Percentiles rank a stretch among this genome's conserved stretches.
These are phyloP conservation scores for Pseudogymnoascus sp. DNA, from an alignment of 2,329 filamentous ascomycete species.

Conservation along the genomic window DNA sequence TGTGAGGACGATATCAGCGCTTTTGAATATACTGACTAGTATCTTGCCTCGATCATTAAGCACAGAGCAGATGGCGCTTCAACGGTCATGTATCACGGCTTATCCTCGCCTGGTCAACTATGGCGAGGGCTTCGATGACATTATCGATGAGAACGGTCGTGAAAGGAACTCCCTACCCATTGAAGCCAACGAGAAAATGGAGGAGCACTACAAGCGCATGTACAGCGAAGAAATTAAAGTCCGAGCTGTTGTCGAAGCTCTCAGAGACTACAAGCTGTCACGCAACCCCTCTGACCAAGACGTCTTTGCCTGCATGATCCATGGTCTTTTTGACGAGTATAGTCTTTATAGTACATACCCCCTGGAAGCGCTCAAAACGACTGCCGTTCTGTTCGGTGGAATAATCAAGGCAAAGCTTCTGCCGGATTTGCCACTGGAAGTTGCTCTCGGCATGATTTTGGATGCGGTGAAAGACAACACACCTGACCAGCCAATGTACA, in stretches of 20 bases:
- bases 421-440: constrained; percentile 80
- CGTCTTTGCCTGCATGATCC: constrained; percentile 96
- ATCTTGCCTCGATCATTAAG: constrained; percentile 51
- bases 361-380: constrained; percentile 89
- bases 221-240: constrained; percentile 87
- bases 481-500: constrained; percentile 87
- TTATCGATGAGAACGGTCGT: constrained; percentile 78
- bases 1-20: constrained; percentile 73
- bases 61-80: constrained; percentile 67
- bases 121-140: constrained; percentile 81
- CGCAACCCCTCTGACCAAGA: constrained; percentile 80
- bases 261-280: constrained; percentile 83
- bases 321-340: constrained; percentile 95
- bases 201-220: constrained; percentile 97
- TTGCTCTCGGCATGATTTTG: constrained; percentile 95
- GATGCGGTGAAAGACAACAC: constrained; percentile 83
- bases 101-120: constrained; percentile 97
- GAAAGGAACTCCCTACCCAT: constrained; percentile 73
- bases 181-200: constrained; percentile 83
- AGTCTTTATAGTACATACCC: constrained; percentile 93
- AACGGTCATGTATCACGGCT: constrained; percentile 80
- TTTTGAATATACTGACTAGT: constrained; percentile 73
- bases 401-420: constrained; percentile 93
- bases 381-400: constrained; percentile 90
- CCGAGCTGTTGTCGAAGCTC: constrained; percentile 72